Evolutionary conservation across 352 stramenopile genomes (phyloP).

Genomic region (Thraustochytrium sp.): DNA sequence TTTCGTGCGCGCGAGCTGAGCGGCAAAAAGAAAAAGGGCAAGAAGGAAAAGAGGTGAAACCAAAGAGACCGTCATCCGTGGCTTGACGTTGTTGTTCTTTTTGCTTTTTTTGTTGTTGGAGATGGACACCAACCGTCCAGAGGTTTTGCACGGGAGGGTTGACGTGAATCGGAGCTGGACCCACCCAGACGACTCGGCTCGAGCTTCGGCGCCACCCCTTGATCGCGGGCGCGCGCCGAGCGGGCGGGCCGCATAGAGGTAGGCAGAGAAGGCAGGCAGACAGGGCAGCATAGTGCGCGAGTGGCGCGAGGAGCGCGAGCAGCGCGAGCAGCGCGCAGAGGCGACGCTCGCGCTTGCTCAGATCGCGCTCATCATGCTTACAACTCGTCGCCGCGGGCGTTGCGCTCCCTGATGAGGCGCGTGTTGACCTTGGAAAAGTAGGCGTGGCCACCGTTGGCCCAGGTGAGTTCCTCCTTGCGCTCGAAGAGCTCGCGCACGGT

Average conservation of each 20-base stretch:
- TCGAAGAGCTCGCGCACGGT: neutral
- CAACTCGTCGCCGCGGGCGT: neutral
- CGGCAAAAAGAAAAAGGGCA: neutral
- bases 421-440: neutral
- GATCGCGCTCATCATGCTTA: constrained; percentile 1
- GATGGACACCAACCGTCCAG: neutral
- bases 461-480: neutral
- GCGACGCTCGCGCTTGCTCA: neutral
- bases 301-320: neutral
- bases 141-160: neutral
- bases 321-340: neutral
- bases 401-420: constrained; percentile 6
- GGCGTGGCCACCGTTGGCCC: neutral
- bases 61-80: no score
- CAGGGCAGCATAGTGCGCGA: neutral
- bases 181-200: no score
- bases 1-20: no score
- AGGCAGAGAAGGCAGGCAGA: neutral
- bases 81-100: no score
- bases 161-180: neutral
- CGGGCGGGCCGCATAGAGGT: neutral
- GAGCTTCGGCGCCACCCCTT: no score
- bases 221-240: no score
- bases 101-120: neutral
- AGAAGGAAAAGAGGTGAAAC: no score